These are phyloP conservation scores for Mycena indigotica DNA, from an alignment of 768 basidiomycete species.

Conservation along the genomic window DNA sequence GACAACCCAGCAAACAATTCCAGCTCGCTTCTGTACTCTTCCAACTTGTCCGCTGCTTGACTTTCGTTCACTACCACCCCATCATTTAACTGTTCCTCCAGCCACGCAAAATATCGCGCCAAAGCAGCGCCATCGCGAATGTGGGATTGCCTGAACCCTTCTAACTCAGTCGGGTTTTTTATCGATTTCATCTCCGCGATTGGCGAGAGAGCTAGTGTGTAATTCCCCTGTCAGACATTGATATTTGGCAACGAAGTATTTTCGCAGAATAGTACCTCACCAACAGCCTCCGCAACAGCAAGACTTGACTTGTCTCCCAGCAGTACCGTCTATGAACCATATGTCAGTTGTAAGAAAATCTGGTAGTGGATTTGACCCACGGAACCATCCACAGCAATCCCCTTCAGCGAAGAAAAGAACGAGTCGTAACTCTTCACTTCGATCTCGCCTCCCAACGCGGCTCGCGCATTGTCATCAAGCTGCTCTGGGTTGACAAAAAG, in stretches of 20 bases:
- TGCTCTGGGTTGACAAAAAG: slow-evolving; percentile 71
- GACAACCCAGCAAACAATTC: slow-evolving; percentile 84
- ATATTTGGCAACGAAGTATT: slow-evolving; percentile 2
- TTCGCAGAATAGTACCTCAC: slow-evolving; percentile 50
- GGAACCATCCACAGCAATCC: slow-evolving; percentile 36
- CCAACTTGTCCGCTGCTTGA: slow-evolving; percentile 76
- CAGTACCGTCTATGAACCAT: slow-evolving; percentile 60
- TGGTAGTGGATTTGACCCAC: slow-evolving; percentile 6
- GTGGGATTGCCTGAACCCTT: slow-evolving; percentile 87
- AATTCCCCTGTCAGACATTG: slow-evolving; percentile 48
- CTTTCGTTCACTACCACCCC: slow-evolving; percentile 73
- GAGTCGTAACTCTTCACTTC: slow-evolving; percentile 69
- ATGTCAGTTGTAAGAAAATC: background rate
- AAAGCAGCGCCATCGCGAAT: slow-evolving; percentile 90
- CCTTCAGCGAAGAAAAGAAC: slow-evolving; percentile 66
- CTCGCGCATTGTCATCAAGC: slow-evolving; percentile 43
- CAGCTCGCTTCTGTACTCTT: slow-evolving; percentile 85
- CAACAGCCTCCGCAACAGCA: slow-evolving; percentile 80
- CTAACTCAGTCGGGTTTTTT: slow-evolving; percentile 80
- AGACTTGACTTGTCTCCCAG: slow-evolving; percentile 78
- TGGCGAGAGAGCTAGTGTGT: slow-evolving; percentile 66
- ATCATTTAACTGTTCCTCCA: slow-evolving; percentile 76
- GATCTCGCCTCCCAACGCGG: slow-evolving; percentile 59
- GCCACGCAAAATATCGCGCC: slow-evolving; percentile 90
- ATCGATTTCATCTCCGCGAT: slow-evolving; percentile 79